These are phyloP conservation scores for Sporothrix pseudoabietina DNA, from an alignment of 2,329 filamentous ascomycete species.

Conservation along the genomic window DNA sequence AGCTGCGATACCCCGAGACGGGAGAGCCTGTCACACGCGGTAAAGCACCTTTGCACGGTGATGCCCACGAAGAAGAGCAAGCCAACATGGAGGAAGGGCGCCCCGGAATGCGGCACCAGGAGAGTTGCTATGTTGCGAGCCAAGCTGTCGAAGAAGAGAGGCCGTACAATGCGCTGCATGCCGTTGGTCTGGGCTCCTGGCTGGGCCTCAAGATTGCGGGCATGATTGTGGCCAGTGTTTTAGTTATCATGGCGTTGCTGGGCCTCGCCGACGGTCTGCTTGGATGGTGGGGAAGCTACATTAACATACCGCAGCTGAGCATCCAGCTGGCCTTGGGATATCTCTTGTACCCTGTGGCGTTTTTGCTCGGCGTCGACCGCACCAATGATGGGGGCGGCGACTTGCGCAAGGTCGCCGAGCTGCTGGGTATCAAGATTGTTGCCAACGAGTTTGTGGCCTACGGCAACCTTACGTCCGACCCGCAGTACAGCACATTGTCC, in stretches of 20 bases:
- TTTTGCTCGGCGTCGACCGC: conserved; percentile 73
- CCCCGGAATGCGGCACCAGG: background rate
- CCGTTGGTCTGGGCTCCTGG: conserved; percentile 83
- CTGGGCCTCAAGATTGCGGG: conserved; percentile 83
- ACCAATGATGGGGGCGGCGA: conserved; percentile 55
- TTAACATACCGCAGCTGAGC: conserved; percentile 69
- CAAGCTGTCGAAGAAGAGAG: conserved; percentile 14
- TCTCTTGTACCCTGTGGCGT: conserved; percentile 74
- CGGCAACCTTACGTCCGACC: conserved; percentile 51
- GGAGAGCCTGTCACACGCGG: conserved; percentile 85
- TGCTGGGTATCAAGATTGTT: conserved; percentile 81
- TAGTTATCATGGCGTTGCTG: conserved; percentile 80
- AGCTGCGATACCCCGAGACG: conserved; percentile 84
- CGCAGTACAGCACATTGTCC: conserved; percentile 60
- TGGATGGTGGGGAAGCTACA: conserved; percentile 82
- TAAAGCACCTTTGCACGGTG: conserved; percentile 67
- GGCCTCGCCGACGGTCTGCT: conserved; percentile 74
- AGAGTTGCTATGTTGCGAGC: conserved; percentile 7
- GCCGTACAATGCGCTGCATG: conserved; percentile 77
- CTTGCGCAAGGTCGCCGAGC: conserved; percentile 70
- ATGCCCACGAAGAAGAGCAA: background rate
- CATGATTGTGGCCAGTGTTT: conserved; percentile 77
- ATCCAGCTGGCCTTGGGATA: conserved; percentile 77
- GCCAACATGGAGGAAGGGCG: conserved; percentile 12
- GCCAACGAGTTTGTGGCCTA: conserved; percentile 78